phyloP scores from a whole-genome alignment of 352 stramenopile genomes.

The Globisporangium spiculum region DNA sequence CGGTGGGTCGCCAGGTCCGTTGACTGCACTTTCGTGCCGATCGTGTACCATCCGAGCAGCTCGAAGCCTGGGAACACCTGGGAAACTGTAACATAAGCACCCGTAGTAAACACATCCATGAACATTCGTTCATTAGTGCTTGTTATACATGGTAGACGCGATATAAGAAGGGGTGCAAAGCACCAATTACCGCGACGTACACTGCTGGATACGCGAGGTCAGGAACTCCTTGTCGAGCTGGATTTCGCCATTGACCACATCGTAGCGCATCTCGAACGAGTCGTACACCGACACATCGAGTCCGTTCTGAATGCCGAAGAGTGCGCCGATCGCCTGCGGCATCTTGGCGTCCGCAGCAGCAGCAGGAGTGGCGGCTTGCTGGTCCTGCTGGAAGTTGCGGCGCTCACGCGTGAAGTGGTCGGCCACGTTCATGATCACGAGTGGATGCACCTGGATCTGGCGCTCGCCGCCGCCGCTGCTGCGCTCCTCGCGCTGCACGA shows the following conservation, averaged over 20 bases:
- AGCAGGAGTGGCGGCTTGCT: conserved; percentile 2
- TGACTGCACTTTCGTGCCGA: conserved; percentile 62
- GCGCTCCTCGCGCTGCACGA: conserved; percentile 46
- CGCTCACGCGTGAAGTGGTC: conserved; percentile 93
- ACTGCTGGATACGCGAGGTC: conserved; percentile 75
- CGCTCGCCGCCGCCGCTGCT: conserved; percentile 51
- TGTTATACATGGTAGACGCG: not conserved
- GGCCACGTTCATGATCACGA: conserved; percentile 93
- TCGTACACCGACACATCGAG: conserved; percentile 81
- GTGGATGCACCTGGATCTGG: conserved; percentile 76
- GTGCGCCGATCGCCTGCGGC: conserved; percentile 78
- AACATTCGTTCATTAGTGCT: not conserved
- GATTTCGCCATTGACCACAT: conserved; percentile 47
- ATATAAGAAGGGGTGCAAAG: not conserved
- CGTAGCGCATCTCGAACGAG: conserved; percentile 88
- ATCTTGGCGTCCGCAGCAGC: conserved; percentile 33
- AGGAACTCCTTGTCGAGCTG: conserved; percentile 86
- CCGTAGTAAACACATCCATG: not conserved
- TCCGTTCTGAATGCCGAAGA: conserved; percentile 91
- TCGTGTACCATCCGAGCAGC: conserved; percentile 87
- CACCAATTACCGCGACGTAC: conserved; percentile 28
- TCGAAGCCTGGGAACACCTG: conserved; percentile 88
- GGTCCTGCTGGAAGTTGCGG: conserved; percentile 43
- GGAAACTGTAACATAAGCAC: conserved; percentile 36
- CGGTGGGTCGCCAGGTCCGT: conserved; percentile 78